Conservation (phyloP, 768 basidiomycete genomes). For the Lenzites betulinus region DNA sequence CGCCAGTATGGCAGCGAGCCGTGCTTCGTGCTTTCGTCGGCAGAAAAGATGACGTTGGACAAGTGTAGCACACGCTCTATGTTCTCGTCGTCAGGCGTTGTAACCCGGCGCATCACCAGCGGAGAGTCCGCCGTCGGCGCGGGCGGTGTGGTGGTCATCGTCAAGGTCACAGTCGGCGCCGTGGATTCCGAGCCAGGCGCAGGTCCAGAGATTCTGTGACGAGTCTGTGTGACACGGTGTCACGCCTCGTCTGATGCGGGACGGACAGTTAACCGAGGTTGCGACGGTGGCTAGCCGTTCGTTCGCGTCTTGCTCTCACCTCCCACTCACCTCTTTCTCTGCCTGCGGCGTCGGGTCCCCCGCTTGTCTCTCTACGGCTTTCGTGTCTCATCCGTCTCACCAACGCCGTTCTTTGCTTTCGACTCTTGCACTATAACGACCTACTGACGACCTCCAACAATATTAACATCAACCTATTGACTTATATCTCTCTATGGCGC, state of each 20-base stretch:
- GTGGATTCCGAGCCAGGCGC: neutral
- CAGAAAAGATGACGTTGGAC: constrained; percentile 26
- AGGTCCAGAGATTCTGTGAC: neutral
- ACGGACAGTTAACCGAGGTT: constrained; percentile 5
- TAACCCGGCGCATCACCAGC: neutral
- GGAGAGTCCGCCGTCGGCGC: neutral
- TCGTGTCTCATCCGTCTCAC: constrained; percentile 21
- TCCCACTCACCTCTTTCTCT: neutral
- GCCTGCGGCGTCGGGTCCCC: neutral
- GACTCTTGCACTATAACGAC: constrained; percentile 16
- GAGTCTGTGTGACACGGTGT: neutral
- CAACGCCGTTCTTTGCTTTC: constrained; percentile 22
- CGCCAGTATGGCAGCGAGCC: constrained; percentile 25
- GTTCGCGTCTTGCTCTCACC: neutral
- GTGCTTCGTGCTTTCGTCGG: constrained; percentile 26
- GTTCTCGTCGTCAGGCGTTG: neutral
- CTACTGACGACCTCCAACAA: constrained; percentile 15
- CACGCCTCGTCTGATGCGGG: constrained; percentile 2
- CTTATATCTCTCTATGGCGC: constrained; percentile 54
- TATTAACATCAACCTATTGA: constrained; percentile 6
- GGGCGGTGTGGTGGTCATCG: constrained; percentile 2
- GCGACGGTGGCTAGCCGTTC: neutral
- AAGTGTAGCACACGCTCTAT: constrained; percentile 20
- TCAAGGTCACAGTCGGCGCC: neutral
- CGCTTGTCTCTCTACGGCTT: constrained; percentile 1